Evolutionary conservation across 139 green algal species (phyloP).

Genomic region (Helicosporidium sp.): DNA sequence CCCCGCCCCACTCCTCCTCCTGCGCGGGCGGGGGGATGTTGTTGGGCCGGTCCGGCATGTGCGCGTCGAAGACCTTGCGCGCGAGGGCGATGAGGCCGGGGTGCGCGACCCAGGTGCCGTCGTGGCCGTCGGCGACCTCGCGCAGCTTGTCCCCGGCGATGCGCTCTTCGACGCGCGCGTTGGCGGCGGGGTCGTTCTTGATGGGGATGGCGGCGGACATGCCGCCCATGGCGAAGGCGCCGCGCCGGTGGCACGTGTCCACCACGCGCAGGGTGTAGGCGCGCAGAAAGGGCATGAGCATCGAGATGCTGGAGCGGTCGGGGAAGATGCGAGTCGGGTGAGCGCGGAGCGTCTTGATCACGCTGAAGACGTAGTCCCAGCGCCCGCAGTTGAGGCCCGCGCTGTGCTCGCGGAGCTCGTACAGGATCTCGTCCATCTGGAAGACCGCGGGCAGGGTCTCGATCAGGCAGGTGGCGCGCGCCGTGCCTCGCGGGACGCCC

Average conservation of each 20-base stretch:
- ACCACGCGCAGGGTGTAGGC: constrained; percentile 70
- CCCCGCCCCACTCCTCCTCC: constrained; percentile 29
- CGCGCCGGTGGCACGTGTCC: constrained; percentile 65
- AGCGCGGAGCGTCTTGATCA: constrained; percentile 70
- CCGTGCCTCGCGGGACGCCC: constrained; percentile 36
- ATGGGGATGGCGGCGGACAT: constrained; percentile 80
- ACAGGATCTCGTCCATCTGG: constrained; percentile 83
- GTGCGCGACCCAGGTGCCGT: constrained; percentile 74
- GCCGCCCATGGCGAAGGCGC: constrained; percentile 75
- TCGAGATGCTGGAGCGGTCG: constrained; percentile 48
- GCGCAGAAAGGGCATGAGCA: constrained; percentile 68
- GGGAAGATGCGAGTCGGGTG: constrained; percentile 57
- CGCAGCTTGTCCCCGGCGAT: constrained; percentile 64
- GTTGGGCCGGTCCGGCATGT: constrained; percentile 55
- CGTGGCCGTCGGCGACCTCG: constrained; percentile 65
- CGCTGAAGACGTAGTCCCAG: constrained; percentile 82
- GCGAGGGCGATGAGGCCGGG: constrained; percentile 52
- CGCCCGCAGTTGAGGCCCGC: constrained; percentile 65
- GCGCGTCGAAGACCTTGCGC: constrained; percentile 34
- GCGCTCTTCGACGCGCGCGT: constrained; percentile 17
- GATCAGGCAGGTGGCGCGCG: constrained; percentile 65
- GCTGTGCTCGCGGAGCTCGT: constrained; percentile 60
- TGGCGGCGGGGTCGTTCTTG: constrained; percentile 47
- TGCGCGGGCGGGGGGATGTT: constrained; percentile 42
- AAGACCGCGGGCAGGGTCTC: constrained; percentile 74